These are phyloP conservation scores for Pseudogymnoascus pannorum DNA, from an alignment of 2,329 filamentous ascomycete genomes.

Conservation along the genomic window DNA sequence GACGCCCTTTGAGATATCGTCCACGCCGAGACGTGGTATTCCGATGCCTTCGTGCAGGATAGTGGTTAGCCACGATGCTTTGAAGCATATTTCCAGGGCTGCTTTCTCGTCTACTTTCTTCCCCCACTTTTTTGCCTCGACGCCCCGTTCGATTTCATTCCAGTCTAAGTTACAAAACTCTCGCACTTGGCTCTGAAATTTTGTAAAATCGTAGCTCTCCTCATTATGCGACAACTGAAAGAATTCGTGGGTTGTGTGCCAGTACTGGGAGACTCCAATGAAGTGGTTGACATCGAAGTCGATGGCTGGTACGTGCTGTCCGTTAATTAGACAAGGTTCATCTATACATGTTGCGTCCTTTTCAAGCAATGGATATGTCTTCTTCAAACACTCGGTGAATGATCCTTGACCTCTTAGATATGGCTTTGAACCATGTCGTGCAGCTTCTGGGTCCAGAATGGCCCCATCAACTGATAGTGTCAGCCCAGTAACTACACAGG, in stretches of 20 bases:
- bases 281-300: conserved; percentile 98
- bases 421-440: conserved; percentile 36
- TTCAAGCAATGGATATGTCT: conserved; percentile 78
- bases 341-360: conserved; percentile 82
- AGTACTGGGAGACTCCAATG: conserved; percentile 95
- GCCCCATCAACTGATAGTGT: conserved; percentile 67
- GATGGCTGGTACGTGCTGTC: conserved; percentile 86
- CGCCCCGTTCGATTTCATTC: conserved; percentile 61
- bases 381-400: conserved; percentile 76
- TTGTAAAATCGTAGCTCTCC: conserved; percentile 80
- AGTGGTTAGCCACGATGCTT: conserved; percentile 96
- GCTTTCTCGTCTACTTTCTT: conserved; percentile 66
- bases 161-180: conserved; percentile 82
- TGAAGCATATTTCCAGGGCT: conserved; percentile 89
- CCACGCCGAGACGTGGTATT: conserved; percentile 75
- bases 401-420: conserved; percentile 73
- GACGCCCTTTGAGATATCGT: conserved; percentile 43
- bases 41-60: conserved; percentile 94
- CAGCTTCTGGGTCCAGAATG: conserved; percentile 33
- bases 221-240: conserved; percentile 70
- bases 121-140: conserved; percentile 62
- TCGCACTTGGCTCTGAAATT: conserved; percentile 77
- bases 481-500: conserved; percentile 77
- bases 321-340: conserved; percentile 80
- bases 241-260: conserved; percentile 95